These are phyloP conservation scores for Cornus florida DNA, from an alignment of 148 eudicot species.

Conservation along the genomic window DNA sequence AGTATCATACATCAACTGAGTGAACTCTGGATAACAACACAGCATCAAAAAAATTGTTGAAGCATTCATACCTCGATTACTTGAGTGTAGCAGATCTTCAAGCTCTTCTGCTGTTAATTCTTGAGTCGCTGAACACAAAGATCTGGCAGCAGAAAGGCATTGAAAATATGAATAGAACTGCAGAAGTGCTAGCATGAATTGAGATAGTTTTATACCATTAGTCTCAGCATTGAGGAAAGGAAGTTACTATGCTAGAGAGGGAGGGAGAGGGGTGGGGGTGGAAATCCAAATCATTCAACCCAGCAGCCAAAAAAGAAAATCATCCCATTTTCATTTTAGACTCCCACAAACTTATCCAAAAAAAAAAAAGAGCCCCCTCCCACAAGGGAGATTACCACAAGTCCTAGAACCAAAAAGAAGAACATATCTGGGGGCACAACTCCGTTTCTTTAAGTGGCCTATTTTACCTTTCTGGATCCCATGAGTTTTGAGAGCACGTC, in stretches of 20 bases:
- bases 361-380: neutral
- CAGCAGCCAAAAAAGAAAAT: neutral
- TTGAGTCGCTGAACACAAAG: slow-evolving; percentile 48
- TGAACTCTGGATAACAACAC: neutral
- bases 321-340: neutral
- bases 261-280: too few relatives aligned
- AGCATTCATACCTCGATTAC: slow-evolving; percentile 35
- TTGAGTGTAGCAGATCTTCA: slow-evolving; percentile 32
- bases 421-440: neutral
- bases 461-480: slow-evolving; percentile 69
- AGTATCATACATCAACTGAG: slow-evolving; percentile 2
- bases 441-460: neutral
- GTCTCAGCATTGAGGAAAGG: neutral
- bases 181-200: neutral
- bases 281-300: neutral
- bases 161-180: neutral
- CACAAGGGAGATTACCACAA: neutral
- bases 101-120: slow-evolving; percentile 52
- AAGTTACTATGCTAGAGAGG: too few relatives aligned
- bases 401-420: neutral
- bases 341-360: too few relatives aligned
- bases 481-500: slow-evolving; percentile 52
- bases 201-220: neutral
- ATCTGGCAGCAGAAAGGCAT: slow-evolving; percentile 39
- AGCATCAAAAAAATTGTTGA: neutral